Conservation (phyloP, 2,329 filamentous ascomycete genomes). For the Zasmidium cellare region DNA sequence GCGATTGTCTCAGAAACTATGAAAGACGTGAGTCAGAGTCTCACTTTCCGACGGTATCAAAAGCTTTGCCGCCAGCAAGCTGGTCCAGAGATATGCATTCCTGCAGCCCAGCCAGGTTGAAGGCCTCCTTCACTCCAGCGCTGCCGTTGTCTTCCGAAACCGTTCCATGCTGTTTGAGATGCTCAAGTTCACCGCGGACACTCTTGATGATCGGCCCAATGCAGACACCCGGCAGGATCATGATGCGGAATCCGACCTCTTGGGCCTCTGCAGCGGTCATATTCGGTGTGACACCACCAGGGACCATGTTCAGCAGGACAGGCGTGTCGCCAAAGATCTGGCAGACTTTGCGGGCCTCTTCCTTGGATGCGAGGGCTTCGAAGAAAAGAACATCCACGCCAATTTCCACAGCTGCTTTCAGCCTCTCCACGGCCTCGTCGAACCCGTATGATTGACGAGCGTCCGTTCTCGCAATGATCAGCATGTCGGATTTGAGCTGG, state of each 20-base stretch:
- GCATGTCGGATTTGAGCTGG: slow-evolving; percentile 55
- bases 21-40: no score
- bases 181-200: slow-evolving; percentile 2
- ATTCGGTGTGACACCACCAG: slow-evolving; percentile 55
- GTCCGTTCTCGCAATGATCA: slow-evolving; percentile 65
- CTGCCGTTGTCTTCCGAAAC: background rate
- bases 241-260: slow-evolving; percentile 56
- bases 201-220: slow-evolving; percentile 8
- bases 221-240: slow-evolving; percentile 45
- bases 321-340: slow-evolving; percentile 50
- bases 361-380: slow-evolving; percentile 56
- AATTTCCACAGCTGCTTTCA: slow-evolving; percentile 51
- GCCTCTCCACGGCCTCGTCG: slow-evolving; percentile 53
- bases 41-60: slow-evolving; percentile 5
- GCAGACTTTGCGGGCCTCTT: slow-evolving; percentile 50
- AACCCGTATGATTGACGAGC: slow-evolving; percentile 58
- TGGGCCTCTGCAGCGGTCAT: slow-evolving; percentile 53
- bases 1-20: no score
- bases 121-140: slow-evolving; percentile 6
- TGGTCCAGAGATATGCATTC: slow-evolving; percentile 4
- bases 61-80: slow-evolving; percentile 6
- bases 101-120: slow-evolving; percentile 8
- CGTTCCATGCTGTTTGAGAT: slow-evolving; percentile 4
- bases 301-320: slow-evolving; percentile 58
- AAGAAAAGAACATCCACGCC: slow-evolving; percentile 61